These are phyloP conservation scores for Kondoa subrosea DNA, from an alignment of 768 basidiomycete species.

Conservation along the genomic window DNA sequence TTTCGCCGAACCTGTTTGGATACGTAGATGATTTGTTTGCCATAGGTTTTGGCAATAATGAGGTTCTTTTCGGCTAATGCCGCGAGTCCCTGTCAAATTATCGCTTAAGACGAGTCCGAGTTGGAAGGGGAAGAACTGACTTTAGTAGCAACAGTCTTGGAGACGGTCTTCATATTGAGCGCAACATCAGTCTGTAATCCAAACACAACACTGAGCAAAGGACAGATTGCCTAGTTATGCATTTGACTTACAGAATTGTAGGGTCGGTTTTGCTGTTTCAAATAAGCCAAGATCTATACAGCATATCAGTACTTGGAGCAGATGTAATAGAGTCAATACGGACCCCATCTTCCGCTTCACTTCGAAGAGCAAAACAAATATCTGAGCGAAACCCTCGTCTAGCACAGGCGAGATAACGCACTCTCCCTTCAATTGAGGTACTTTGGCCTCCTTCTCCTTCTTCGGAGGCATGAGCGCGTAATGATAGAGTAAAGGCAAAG, in stretches of 20 bases:
- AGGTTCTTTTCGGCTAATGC: neutral
- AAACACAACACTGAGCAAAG: no score
- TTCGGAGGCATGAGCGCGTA: neutral
- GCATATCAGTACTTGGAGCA: neutral
- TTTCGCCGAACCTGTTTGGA: neutral
- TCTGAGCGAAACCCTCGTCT: no score
- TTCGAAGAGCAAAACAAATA: no score
- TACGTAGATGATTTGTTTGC: neutral
- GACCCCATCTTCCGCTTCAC: neutral
- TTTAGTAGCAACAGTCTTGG: neutral
- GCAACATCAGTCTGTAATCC: neutral
- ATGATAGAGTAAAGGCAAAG: no score
- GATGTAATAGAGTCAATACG: neutral
- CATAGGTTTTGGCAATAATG: neutral
- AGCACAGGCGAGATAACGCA: no score
- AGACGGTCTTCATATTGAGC: neutral
- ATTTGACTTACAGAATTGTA: no score
- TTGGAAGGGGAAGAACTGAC: neutral
- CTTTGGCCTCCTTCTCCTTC: neutral
- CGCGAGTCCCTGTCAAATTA: neutral
- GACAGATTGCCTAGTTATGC: no score
- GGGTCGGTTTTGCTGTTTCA: neutral
- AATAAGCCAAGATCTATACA: neutral
- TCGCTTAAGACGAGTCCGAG: neutral
- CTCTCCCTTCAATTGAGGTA: neutral